Percentiles rank a stretch among this genome's conserved stretches.
Conservation (phyloP, 2,329 filamentous ascomycete genomes). For the Fusarium lyarnte region DNA sequence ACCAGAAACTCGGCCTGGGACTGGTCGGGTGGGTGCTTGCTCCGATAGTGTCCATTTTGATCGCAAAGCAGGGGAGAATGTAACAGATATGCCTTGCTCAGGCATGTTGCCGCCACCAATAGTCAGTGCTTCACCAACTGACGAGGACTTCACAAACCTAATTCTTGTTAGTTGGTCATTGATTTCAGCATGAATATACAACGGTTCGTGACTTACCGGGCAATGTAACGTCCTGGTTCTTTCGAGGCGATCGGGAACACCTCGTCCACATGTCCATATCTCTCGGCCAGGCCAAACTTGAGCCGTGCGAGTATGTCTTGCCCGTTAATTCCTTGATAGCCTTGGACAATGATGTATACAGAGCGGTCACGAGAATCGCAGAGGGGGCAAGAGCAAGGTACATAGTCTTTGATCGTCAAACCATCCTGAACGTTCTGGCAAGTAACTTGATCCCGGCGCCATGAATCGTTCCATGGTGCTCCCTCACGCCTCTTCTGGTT, state of each 20-base stretch:
- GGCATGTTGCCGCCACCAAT: slow-evolving; percentile 35
- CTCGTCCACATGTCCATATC: slow-evolving; percentile 47
- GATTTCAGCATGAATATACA: background rate
- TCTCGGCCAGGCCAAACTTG: slow-evolving; percentile 41
- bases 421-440: slow-evolving; percentile 39
- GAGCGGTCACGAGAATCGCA: slow-evolving; percentile 47
- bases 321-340: background rate
- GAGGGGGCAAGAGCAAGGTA: slow-evolving; percentile 43
- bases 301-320: slow-evolving; percentile 44
- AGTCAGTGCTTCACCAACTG: slow-evolving; percentile 41
- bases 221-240: slow-evolving; percentile 37
- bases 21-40: background rate
- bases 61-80: slow-evolving; percentile 42
- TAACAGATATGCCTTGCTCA: slow-evolving; percentile 42
- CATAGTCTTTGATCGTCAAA: slow-evolving; percentile 36
- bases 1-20: background rate
- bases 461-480: slow-evolving; percentile 25
- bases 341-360: slow-evolving; percentile 41
- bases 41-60: slow-evolving; percentile 46
- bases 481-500: slow-evolving; percentile 29
- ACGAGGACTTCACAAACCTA: slow-evolving; percentile 44
- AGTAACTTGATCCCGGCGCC: slow-evolving; percentile 23
- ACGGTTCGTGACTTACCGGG: slow-evolving; percentile 40
- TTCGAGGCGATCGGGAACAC: slow-evolving; percentile 32
- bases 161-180: background rate